These are phyloP conservation scores for Penicillium psychrofluorescens DNA, from an alignment of 495 filamentous ascomycete genomes.

Conservation along the genomic window DNA sequence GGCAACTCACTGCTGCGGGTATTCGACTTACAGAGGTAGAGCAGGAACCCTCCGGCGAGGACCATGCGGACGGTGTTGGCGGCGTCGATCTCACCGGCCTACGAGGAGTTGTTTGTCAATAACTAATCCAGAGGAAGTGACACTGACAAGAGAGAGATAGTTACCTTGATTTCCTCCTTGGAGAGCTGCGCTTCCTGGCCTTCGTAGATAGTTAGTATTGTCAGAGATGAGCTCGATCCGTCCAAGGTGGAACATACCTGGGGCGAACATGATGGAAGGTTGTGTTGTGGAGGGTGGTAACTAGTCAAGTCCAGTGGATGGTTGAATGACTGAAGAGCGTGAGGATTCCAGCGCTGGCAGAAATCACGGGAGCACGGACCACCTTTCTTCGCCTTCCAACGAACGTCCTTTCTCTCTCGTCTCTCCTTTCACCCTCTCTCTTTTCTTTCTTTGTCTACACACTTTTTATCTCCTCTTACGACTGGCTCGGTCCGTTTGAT, in stretches of 20 bases:
- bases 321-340: neutral
- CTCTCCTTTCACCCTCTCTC: constrained; percentile 6
- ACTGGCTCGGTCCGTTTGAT: neutral
- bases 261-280: constrained; percentile 37
- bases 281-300: neutral
- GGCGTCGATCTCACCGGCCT: constrained; percentile 66
- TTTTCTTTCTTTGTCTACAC: constrained; percentile 2
- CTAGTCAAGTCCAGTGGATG: neutral
- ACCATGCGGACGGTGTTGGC: constrained; percentile 56
- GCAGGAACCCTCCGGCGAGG: constrained; percentile 52
- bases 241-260: constrained; percentile 20
- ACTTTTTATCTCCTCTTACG: neutral
- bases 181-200: constrained; percentile 37
- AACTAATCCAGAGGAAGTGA: neutral
- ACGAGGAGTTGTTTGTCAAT: neutral
- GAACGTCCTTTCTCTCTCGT: constrained; percentile 5
- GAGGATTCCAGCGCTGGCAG: constrained; percentile 1
- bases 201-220: constrained; percentile 1
- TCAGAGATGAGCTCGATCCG: neutral
- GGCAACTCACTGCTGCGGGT: neutral
- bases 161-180: constrained; percentile 41
- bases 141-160: neutral
- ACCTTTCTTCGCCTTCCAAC: constrained; percentile 15
- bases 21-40: constrained; percentile 75
- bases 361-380: constrained; percentile 30